phyloP scores from a whole-genome alignment of 2,329 filamentous ascomycete species.

The Venturia effusa region DNA sequence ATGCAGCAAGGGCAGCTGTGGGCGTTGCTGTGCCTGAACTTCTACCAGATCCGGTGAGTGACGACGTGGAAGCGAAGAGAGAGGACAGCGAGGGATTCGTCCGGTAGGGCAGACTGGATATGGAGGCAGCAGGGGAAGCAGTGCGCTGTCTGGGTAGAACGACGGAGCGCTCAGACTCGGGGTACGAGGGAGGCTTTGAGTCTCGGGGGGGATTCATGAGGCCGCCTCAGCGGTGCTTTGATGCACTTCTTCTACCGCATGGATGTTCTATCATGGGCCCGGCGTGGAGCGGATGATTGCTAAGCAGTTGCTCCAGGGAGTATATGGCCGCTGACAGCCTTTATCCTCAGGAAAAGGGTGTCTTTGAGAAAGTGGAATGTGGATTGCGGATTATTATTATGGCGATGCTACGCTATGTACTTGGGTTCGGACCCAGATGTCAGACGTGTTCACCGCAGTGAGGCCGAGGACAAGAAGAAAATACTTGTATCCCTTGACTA shows the following conservation, averaged over 20 bases:
- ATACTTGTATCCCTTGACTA: too few relatives aligned
- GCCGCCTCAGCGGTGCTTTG: neutral
- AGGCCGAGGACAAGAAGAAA: neutral
- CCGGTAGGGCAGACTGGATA: conserved; percentile 44
- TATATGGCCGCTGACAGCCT: neutral
- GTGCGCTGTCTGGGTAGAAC: neutral
- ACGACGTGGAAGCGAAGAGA: conserved; percentile 41
- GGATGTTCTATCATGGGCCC: neutral
- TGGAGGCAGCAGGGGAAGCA: conserved; percentile 45
- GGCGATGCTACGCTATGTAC: neutral
- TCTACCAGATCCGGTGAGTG: conserved; percentile 29
- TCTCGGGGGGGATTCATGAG: conserved; percentile 3
- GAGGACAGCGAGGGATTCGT: conserved; percentile 42
- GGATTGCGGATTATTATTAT: neutral
- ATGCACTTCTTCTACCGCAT: conserved; percentile 1
- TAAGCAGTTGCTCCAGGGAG: neutral
- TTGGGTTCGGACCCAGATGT: neutral
- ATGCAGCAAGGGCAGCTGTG: conserved; percentile 23
- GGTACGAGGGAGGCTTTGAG: conserved; percentile 6
- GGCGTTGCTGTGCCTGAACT: conserved; percentile 35
- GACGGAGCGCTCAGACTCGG: conserved; percentile 3
- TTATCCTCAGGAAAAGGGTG: neutral
- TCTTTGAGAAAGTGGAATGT: neutral
- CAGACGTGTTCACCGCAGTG: neutral
- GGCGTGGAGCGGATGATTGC: neutral